These are phyloP conservation scores for Lophiostoma macrostomum DNA, from an alignment of 495 filamentous ascomycete genomes.

Conservation along the genomic window DNA sequence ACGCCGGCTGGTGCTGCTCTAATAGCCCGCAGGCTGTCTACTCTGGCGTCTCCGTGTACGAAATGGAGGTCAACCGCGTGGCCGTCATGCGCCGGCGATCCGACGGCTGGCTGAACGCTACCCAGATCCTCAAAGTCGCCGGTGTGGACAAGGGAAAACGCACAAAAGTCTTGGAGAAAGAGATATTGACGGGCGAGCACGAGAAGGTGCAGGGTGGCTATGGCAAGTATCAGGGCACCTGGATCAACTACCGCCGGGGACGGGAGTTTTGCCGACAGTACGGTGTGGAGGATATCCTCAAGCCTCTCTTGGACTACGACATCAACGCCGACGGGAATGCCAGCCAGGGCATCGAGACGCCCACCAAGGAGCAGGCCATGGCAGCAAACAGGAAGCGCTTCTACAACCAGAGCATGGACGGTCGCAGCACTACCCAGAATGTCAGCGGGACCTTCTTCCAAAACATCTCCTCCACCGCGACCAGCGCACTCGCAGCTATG, in stretches of 20 bases:
- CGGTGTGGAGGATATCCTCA: conserved; percentile 81
- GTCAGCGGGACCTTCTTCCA: conserved; percentile 86
- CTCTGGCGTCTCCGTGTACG: conserved; percentile 91
- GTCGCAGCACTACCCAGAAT: conserved; percentile 60
- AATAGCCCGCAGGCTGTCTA: conserved; percentile 70
- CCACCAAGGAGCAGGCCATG: conserved; percentile 99
- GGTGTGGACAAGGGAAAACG: conserved; percentile 94
- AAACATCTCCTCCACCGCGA: conserved; percentile 89
- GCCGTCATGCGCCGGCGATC: conserved; percentile 91
- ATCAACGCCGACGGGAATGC: conserved; percentile 72
- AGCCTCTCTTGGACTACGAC: conserved; percentile 84
- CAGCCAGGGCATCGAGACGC: conserved; percentile 68
- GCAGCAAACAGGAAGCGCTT: conserved; percentile 90
- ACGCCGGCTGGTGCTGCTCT: background rate
- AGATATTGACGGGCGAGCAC: conserved; percentile 91
- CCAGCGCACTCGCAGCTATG: conserved; percentile 87
- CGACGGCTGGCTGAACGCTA: conserved; percentile 48
- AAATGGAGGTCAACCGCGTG: conserved; percentile 91
- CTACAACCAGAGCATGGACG: conserved; percentile 73
- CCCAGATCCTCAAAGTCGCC: conserved; percentile 71
- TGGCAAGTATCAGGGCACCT: conserved; percentile 97
- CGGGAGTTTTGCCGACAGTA: conserved; percentile 92
- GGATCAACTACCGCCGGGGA: conserved; percentile 89
- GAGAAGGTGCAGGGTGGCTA: conserved; percentile 99
- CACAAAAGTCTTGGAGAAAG: conserved; percentile 96